Evolutionary conservation across 768 basidiomycete genomes (phyloP), one percentile per base, ranked within the genome.

Genomic region (Auriscalpium orientale): DNA sequence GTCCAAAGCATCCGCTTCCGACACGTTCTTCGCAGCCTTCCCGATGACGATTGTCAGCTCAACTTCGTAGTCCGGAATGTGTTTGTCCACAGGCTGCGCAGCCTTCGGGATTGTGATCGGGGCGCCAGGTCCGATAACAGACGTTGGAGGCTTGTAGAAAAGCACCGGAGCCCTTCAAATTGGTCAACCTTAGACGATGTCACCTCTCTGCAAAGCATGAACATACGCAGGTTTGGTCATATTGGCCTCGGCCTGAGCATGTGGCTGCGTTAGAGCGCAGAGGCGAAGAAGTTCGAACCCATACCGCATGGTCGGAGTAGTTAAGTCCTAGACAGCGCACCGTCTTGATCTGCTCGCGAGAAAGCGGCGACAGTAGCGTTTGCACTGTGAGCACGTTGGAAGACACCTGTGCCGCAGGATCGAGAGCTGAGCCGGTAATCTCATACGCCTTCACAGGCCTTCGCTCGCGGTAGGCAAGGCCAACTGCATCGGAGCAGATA

Each of bases 41-140:
- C 91, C 91, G 51, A 95, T 87, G 54, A 94, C 85, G 60, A 95
- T 79, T 34, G 81, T 83, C 33, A 92, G 71, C 61, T 92, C 89
- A 53, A 85, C 87, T 62, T 92, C 89, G 62, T 91, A 92, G 69
- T 92, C 89, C 0, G 90, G 82, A 4, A 87, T 73, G 64, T 90
- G 85, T 43, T 82, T 79, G 34, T 82, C 73, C 1, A 80, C 77
- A 6, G 89, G 89, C 63, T 89, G 89, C 3, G 84, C 84, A 35
- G 74, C 81, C 21, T 71, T 76, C 3, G 89, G 89, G 46, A 92
- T 81, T 40, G 71, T 70, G 21, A 92, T 78, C 1, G 82, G 76
- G 4, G 82, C 84, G 20, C 77, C 74, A 6, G 89, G 87, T 12
- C 87, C 89, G 45, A 89, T 84, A 49, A 92, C 75, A 15, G 85